Percentiles rank a stretch among this genome's conserved stretches.
These are phyloP conservation scores for Diaporthe destruens DNA, from an alignment of 2,329 filamentous ascomycete genomes.

Conservation along the genomic window DNA sequence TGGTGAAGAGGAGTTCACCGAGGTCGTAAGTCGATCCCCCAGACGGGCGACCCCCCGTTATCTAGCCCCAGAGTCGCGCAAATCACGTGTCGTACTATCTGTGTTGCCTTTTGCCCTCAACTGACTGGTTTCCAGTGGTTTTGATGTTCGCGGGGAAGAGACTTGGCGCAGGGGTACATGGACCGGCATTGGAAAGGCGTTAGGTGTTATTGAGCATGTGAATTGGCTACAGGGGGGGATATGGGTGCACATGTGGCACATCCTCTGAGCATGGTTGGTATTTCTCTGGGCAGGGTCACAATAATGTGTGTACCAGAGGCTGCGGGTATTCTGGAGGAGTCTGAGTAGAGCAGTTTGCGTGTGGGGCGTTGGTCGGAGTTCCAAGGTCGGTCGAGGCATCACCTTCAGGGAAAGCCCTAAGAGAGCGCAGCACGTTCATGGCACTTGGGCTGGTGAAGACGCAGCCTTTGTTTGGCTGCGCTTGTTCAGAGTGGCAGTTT, in stretches of 20 bases:
- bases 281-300: too few relatives aligned
- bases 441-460: background rate
- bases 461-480: background rate
- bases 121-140: constrained; percentile 15
- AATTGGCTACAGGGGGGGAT: too few relatives aligned
- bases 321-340: background rate
- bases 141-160: background rate
- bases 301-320: background rate
- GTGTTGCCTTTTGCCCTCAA: background rate
- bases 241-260: too few relatives aligned
- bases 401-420: background rate
- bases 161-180: background rate
- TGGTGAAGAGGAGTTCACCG: constrained; percentile 58
- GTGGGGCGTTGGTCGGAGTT: background rate
- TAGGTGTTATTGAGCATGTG: background rate
- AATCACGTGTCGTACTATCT: too few relatives aligned
- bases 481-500: background rate
- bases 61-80: background rate
- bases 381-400: background rate
- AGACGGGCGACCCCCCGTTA: background rate
- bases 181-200: background rate
- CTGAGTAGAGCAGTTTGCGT: background rate
- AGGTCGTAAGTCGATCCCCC: background rate
- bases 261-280: too few relatives aligned
- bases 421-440: background rate